Conservation (phyloP, 257 asterid genomes). For the Lycium ferocissimum region DNA sequence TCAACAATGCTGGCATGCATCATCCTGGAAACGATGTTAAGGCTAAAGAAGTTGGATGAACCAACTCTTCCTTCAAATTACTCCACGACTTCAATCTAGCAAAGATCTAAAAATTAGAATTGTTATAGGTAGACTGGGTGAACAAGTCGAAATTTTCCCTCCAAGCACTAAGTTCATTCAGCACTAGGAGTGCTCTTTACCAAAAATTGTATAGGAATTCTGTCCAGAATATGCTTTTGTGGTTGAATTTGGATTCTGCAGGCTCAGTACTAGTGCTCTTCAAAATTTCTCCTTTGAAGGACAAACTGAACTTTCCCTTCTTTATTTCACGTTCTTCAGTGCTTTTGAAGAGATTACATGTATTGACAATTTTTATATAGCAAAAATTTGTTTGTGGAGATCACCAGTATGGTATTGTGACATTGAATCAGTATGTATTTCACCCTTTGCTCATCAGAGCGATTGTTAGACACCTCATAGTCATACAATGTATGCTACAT, state of each 20-base stretch:
- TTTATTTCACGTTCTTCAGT: neutral
- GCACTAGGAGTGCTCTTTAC: neutral
- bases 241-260: neutral
- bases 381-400: conserved; percentile 14
- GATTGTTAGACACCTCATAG: conserved; percentile 5
- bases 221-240: neutral
- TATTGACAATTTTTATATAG: conserved; percentile 18
- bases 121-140: neutral
- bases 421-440: neutral
- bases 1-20: conserved; percentile 50
- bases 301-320: neutral
- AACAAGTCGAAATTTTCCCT: neutral
- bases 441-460: conserved; percentile 11
- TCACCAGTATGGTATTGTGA: neutral
- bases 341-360: neutral
- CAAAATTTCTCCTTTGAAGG: neutral
- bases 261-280: conserved; percentile 14
- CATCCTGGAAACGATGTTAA: conserved; percentile 62
- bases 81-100: conserved; percentile 54
- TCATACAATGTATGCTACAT: neutral
- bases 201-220: conserved; percentile 20
- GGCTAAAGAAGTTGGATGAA: conserved; percentile 53
- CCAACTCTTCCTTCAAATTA: conserved; percentile 50
- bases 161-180: neutral
- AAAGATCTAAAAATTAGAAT: neutral